phyloP scores from a whole-genome alignment of 139 green algal species.

The Eudorina sp. region DNA sequence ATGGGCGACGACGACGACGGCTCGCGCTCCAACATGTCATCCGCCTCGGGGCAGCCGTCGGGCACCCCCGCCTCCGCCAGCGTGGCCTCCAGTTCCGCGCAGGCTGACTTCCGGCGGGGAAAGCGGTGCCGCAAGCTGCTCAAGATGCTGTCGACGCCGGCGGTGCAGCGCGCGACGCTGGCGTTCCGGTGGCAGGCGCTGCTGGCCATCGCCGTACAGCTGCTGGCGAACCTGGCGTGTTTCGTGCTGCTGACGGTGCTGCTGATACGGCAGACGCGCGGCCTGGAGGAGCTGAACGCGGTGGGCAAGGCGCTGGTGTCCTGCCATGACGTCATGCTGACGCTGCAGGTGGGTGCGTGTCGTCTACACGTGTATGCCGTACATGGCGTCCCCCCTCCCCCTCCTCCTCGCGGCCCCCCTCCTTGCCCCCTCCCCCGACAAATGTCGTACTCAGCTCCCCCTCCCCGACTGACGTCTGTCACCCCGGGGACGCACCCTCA shows the following conservation, averaged over 20 bases:
- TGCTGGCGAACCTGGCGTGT: slow-evolving; percentile 46
- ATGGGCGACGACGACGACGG: slow-evolving; percentile 1
- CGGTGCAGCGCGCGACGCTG: slow-evolving; percentile 17
- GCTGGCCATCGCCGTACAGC: slow-evolving; percentile 40
- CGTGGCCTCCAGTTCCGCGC: neutral
- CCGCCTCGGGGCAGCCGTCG: neutral
- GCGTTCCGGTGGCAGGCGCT: slow-evolving; percentile 47
- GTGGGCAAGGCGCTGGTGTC: slow-evolving; percentile 25
- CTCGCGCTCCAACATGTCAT: neutral
- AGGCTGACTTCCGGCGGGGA: slow-evolving; percentile 41
- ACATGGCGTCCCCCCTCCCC: neutral
- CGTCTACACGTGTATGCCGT: neutral
- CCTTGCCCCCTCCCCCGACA: neutral
- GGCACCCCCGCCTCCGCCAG: neutral
- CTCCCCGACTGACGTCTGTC: no score
- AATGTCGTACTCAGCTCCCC: no score
- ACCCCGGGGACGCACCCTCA: neutral
- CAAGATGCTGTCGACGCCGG: slow-evolving; percentile 39
- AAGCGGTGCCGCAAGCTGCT: slow-evolving; percentile 46
- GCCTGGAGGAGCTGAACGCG: slow-evolving; percentile 20
- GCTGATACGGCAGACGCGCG: slow-evolving; percentile 12
- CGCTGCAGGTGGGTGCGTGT: slow-evolving; percentile 20
- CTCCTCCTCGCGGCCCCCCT: neutral
- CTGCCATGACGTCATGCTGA: slow-evolving; percentile 22
- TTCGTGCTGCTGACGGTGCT: slow-evolving; percentile 50